A percentile compares a stretch with the other conserved stretches of the same genome.
phyloP scores from a whole-genome alignment of 306 rosid genomes.

The Cicer bijugum region DNA sequence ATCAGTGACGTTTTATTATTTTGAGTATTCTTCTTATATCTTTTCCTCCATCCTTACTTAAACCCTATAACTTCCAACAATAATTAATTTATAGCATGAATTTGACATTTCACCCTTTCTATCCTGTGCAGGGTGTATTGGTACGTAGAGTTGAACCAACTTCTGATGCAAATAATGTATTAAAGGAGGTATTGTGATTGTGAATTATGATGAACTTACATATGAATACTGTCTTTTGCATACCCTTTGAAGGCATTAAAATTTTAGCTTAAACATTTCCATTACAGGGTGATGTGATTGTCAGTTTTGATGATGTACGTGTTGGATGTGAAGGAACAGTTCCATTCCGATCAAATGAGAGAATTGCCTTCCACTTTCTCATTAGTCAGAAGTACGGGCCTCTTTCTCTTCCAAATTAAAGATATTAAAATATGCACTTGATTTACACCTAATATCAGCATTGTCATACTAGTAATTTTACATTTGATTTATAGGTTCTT shows the following conservation, averaged over 20 bases:
- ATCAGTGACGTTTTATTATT: not conserved
- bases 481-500: slow-evolving; percentile 3
- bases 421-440: slow-evolving; percentile 17
- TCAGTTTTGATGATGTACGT: slow-evolving; percentile 80
- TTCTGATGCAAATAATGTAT: slow-evolving; percentile 80
- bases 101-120: slow-evolving; percentile 41
- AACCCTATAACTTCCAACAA: slow-evolving; percentile 6
- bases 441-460: slow-evolving; percentile 6
- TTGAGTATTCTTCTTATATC: not conserved
- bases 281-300: slow-evolving; percentile 95
- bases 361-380: slow-evolving; percentile 92
- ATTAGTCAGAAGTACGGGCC: slow-evolving; percentile 86
- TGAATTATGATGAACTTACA: slow-evolving; percentile 16
- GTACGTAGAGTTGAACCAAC: slow-evolving; percentile 96
- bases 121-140: slow-evolving; percentile 76
- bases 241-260: slow-evolving; percentile 18
- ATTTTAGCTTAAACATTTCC: slow-evolving; percentile 36
- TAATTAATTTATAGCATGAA: slow-evolving; percentile 24
- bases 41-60: not conserved
- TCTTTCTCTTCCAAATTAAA: slow-evolving; percentile 37
- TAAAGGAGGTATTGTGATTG: slow-evolving; percentile 72
- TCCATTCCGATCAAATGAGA: slow-evolving; percentile 88
- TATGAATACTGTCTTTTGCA: slow-evolving; percentile 30
- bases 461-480: not conserved
- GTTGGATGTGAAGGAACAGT: slow-evolving; percentile 97